Base-by-base conservation (phyloP, 2,329 filamentous ascomycete genomes). In the Claviceps monticola region DNA sequence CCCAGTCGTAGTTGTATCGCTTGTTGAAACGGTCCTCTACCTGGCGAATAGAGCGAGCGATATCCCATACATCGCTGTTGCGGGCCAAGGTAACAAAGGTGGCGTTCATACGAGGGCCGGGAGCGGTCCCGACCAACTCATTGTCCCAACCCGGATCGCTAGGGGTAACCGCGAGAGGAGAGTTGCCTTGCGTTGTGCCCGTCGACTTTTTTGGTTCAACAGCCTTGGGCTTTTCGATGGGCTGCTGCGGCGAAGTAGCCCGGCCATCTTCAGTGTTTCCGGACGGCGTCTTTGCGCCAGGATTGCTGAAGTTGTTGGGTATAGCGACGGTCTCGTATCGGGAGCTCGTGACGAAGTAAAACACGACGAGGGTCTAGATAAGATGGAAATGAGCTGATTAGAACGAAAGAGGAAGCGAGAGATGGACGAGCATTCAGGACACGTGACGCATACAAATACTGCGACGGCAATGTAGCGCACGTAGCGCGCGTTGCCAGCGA, bases 11-110 rank as follows among this genome's bases (percentile, higher is more conserved):
- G 74, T 95, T 84, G 74, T 86, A 97, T 62, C 91, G 86, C 62
- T 83, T 82, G 74, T 98, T 98, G 81, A 98, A 98, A 64, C 93
- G 87, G 69, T 98, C 93, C 71, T 98, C 93, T 52, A 98, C 83
- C 64, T 95, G 88, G 52, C 93, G 88, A 64, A 98, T 98, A 13
- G 90, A 96, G 63, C 88, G 82, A 56, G 89, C 87, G 64, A 98
- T 95, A 49, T 98, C 93, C 93, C 93, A 98, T 29, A 97, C 73
- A 64, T 98, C 93, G 52, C 74, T 78, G 72, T 98, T 98, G 62
- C 93, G 84, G 51, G 93, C 93, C 55, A 98, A 79, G 21, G 90
- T 95, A 50, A 98, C 89, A 64, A 98, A 98, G 11, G 93, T 98
- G 49, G 94, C 93, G 69, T 98, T 98, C 77, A 95, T 88, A 62